Conservation (phyloP, 2,329 filamentous ascomycete species). For the Colletotrichum coccodes region DNA sequence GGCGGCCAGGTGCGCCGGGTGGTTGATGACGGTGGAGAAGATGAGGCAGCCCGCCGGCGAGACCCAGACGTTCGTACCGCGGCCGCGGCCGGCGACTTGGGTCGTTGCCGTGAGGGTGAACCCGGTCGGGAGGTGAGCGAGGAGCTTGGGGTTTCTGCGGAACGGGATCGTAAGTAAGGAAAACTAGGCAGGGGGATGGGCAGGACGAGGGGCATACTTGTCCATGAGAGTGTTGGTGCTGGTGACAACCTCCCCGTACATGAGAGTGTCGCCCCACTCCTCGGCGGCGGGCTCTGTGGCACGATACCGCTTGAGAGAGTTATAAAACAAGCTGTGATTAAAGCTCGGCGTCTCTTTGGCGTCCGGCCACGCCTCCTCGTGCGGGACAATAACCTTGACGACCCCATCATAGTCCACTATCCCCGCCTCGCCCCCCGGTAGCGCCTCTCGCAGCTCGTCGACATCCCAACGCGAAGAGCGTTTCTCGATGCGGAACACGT, state of each 20-base stretch:
- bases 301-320: constrained; percentile 76
- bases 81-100: constrained; percentile 87
- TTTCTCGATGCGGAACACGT: constrained; percentile 83
- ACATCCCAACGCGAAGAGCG: constrained; percentile 70
- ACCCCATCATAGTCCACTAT: constrained; percentile 80
- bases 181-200: too few relatives aligned
- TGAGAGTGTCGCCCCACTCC: constrained; percentile 79
- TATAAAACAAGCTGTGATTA: constrained; percentile 83
- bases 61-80: constrained; percentile 94
- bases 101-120: constrained; percentile 89
- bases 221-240: constrained; percentile 95
- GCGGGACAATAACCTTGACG: constrained; percentile 78
- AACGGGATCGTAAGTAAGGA: neutral
- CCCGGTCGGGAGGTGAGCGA: constrained; percentile 82
- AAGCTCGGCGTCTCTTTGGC: constrained; percentile 84
- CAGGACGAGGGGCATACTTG: constrained; percentile 64
- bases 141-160: constrained; percentile 77
- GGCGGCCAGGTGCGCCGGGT: constrained; percentile 77
- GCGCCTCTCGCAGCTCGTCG: constrained; percentile 61
- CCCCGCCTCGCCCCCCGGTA: constrained; percentile 60
- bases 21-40: constrained; percentile 89
- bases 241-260: constrained; percentile 93
- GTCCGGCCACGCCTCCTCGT: constrained; percentile 74
- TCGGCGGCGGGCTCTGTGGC: constrained; percentile 62
- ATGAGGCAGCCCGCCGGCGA: constrained; percentile 87